A percentile compares a stretch with the other conserved stretches of the same genome.
Evolutionary conservation across 75 land plant species (phyloP).

Genomic region (Cryptomeria japonica): DNA sequence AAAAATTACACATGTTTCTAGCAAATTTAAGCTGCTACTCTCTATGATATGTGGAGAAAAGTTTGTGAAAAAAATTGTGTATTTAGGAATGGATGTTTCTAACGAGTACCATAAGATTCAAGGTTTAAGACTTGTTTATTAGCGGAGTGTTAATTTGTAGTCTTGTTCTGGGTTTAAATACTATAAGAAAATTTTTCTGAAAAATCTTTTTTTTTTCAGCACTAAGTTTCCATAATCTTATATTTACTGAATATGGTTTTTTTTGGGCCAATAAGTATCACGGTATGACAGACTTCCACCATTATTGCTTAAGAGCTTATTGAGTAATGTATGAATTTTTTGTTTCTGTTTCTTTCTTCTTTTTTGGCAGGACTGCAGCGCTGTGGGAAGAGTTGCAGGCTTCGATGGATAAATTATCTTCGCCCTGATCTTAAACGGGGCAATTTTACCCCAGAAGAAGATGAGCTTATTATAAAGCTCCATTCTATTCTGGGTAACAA

Average conservation of each 20-base stretch:
- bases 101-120: background rate
- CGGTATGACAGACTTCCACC: background rate
- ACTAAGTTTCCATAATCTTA: background rate
- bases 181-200: too few relatives aligned
- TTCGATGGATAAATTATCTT: constrained; percentile 27
- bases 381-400: constrained; percentile 26
- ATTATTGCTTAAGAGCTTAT: background rate
- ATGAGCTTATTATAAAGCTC: constrained; percentile 22
- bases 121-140: too few relatives aligned
- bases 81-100: background rate
- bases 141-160: too few relatives aligned
- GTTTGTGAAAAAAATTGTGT: background rate
- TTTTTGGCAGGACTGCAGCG: constrained; percentile 11
- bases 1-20: too few relatives aligned
- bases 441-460: constrained; percentile 14
- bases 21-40: background rate
- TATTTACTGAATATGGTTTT: too few relatives aligned
- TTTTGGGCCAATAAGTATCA: background rate
- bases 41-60: background rate
- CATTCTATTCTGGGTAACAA: constrained; percentile 27
- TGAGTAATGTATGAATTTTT: background rate
- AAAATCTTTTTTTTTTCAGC: background rate
- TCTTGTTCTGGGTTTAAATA: too few relatives aligned
- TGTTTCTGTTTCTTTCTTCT: background rate
- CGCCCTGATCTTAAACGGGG: constrained; percentile 25